Evolutionary conservation across 78 protist species (phyloP).

Genomic region (Ministeria vibrans): DNA sequence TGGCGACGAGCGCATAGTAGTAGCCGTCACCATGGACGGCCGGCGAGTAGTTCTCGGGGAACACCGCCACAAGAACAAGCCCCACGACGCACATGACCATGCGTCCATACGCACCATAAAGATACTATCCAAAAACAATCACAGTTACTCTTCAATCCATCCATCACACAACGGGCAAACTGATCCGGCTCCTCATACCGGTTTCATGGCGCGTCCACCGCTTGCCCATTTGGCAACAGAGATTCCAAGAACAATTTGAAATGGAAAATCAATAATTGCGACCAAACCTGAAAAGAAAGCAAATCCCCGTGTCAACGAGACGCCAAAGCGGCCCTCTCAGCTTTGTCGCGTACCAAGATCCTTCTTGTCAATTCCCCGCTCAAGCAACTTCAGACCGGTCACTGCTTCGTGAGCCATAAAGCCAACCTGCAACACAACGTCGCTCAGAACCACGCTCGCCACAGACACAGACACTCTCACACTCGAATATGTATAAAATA

Average conservation of each 20-base stretch:
- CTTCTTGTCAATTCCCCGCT: constrained; percentile 47
- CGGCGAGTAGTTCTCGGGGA: not conserved
- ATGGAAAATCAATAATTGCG: constrained; percentile 21
- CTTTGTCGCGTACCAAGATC: constrained; percentile 24
- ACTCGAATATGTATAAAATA: too few species aligned
- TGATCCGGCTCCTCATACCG: not conserved
- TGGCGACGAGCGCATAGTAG: not conserved
- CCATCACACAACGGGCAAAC: not conserved
- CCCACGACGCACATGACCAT: not conserved
- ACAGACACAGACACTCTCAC: too few species aligned
- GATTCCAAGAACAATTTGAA: constrained; percentile 6
- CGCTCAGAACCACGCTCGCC: too few species aligned
- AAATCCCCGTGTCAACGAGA: not conserved
- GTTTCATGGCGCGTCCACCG: constrained; percentile 9
- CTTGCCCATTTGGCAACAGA: constrained; percentile 13
- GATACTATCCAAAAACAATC: too few species aligned
- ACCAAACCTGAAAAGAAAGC: not conserved
- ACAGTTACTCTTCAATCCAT: too few species aligned
- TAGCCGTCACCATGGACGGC: not conserved
- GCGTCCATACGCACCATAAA: not conserved
- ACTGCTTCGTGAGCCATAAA: constrained; percentile 25
- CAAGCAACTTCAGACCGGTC: constrained; percentile 36
- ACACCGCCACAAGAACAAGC: not conserved
- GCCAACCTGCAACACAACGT: too few species aligned
- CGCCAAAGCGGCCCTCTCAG: not conserved